Evolutionary conservation across 176 grass and related monocot species (phyloP).

Genomic region (Oryza longistaminata): DNA sequence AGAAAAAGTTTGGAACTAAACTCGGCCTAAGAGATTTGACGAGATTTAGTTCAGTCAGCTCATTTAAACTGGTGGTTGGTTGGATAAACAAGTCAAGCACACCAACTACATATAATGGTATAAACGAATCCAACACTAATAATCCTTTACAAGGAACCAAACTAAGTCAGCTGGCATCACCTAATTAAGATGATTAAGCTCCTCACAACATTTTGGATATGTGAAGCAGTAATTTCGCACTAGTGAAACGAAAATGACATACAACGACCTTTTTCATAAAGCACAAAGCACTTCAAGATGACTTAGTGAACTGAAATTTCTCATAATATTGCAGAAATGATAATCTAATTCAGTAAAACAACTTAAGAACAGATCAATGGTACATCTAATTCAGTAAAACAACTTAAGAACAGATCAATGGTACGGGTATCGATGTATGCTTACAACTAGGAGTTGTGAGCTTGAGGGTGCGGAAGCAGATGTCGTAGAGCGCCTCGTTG

Average conservation of each 20-base stretch:
- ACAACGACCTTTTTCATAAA: background rate
- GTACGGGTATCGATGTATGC: background rate
- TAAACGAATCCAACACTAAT: background rate
- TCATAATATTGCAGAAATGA: background rate
- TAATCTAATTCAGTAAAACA: background rate
- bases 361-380: background rate
- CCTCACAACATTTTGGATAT: background rate
- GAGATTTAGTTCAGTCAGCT: too few relatives aligned
- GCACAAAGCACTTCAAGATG: background rate
- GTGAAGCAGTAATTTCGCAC: background rate
- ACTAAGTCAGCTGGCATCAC: background rate
- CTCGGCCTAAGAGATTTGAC: too few relatives aligned
- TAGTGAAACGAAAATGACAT: background rate
- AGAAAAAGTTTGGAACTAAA: too few relatives aligned
- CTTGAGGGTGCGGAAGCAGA: slow-evolving; percentile 85
- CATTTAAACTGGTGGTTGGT: background rate
- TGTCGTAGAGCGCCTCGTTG: slow-evolving; percentile 84
- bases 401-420: background rate
- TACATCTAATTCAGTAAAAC: too few relatives aligned
- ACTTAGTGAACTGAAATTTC: background rate
- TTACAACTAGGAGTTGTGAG: slow-evolving; percentile 86
- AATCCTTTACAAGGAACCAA: background rate
- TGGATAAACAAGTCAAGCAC: background rate
- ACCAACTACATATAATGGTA: background rate
- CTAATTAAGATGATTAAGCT: background rate